A percentile compares a stretch with the other conserved stretches of the same genome.
These are phyloP conservation scores for Trichophyton equinum DNA, from an alignment of 2,329 filamentous ascomycete species.

Conservation along the genomic window DNA sequence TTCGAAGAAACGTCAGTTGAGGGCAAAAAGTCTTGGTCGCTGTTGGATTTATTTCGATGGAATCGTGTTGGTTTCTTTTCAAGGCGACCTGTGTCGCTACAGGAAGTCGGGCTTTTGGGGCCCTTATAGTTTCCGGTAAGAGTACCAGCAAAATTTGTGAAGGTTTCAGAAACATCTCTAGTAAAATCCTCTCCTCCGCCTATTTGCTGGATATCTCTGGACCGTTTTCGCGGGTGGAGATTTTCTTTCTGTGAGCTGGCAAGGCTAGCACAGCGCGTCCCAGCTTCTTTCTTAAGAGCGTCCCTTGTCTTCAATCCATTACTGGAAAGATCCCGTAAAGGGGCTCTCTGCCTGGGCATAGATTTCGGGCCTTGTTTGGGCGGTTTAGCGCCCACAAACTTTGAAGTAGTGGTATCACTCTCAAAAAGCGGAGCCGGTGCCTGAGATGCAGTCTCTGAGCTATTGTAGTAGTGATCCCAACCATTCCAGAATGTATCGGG, in stretches of 20 bases:
- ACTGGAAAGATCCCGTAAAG: slow-evolving; percentile 20
- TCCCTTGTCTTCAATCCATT: slow-evolving; percentile 20
- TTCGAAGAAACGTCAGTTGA: background rate
- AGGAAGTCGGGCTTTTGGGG: too few species aligned
- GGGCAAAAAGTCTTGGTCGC: background rate
- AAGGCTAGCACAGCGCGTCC: slow-evolving; percentile 28
- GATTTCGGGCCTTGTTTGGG: background rate
- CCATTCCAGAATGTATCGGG: too few species aligned
- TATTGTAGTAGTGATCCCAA: background rate
- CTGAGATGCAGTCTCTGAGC: background rate
- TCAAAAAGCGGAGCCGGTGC: background rate
- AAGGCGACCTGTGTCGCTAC: background rate
- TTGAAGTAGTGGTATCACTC: background rate
- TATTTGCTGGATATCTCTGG: background rate
- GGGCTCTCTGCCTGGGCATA: slow-evolving; percentile 16
- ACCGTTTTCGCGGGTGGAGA: slow-evolving; percentile 21
- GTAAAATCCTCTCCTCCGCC: background rate
- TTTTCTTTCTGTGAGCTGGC: slow-evolving; percentile 30
- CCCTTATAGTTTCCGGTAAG: too few species aligned
- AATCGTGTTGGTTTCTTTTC: background rate
- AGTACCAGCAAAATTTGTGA: background rate
- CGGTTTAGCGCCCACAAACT: background rate
- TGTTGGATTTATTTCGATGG: background rate
- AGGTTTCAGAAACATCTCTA: background rate
- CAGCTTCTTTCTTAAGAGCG: slow-evolving; percentile 31